phyloP scores from a whole-genome alignment of 2,329 filamentous ascomycete species.

The Cladosporium oxysporum region DNA sequence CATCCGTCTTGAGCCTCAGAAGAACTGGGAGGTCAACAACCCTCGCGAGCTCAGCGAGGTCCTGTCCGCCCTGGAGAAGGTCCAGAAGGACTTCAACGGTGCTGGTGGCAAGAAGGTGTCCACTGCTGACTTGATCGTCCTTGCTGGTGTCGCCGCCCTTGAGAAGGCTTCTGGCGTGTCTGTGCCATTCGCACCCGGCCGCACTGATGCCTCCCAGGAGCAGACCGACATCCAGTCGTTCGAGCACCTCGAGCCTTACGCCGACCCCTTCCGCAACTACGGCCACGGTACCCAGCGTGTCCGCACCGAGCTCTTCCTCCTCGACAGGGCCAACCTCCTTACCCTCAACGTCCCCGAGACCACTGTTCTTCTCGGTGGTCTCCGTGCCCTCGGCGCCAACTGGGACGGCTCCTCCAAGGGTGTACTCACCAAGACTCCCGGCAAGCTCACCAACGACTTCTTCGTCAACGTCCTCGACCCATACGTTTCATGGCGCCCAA shows the following conservation, averaged over 20 bases:
- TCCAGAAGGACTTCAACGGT: constrained; percentile 68
- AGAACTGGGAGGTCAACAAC: constrained; percentile 72
- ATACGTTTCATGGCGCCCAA: constrained; percentile 64
- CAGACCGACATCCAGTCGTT: constrained; percentile 69
- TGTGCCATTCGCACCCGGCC: constrained; percentile 73
- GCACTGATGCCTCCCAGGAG: constrained; percentile 69
- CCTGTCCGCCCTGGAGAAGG: constrained; percentile 60
- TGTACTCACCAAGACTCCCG: constrained; percentile 68
- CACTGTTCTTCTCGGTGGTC: constrained; percentile 69
- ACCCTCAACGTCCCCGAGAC: constrained; percentile 71
- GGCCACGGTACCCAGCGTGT: constrained; percentile 63
- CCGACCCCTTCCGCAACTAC: constrained; percentile 82
- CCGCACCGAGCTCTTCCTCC: constrained; percentile 66
- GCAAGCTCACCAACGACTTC: constrained; percentile 75
- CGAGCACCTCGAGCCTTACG: constrained; percentile 64
- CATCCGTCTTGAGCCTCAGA: constrained; percentile 72
- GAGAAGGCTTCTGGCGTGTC: constrained; percentile 68
- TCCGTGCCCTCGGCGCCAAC: constrained; percentile 70
- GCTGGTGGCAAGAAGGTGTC: constrained; percentile 69
- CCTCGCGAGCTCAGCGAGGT: constrained; percentile 65
- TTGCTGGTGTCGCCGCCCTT: constrained; percentile 69
- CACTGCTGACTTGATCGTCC: constrained; percentile 75
- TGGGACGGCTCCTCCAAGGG: constrained; percentile 68
- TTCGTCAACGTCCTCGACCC: constrained; percentile 77
- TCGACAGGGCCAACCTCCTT: constrained; percentile 72